Conservation (phyloP, 2,329 filamentous ascomycete species). For the Fusarium stilboides region DNA sequence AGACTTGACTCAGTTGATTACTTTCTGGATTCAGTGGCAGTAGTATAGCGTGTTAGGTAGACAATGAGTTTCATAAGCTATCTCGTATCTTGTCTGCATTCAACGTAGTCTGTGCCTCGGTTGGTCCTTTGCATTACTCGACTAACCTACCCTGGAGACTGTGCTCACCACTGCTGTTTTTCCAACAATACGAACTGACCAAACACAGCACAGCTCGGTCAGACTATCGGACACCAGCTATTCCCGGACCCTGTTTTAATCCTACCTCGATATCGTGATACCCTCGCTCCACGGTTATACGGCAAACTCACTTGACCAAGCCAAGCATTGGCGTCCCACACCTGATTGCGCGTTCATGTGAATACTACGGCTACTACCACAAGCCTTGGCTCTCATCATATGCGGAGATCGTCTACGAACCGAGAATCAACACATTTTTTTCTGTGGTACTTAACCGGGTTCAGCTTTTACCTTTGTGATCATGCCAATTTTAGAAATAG, state of each 20-base stretch:
- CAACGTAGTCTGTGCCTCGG: not conserved
- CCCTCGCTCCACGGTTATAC: conserved; percentile 29
- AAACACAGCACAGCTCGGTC: not conserved
- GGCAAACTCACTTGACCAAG: conserved; percentile 21
- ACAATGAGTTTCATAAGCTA: no score
- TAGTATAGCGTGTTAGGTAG: no score
- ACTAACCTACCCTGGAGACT: conserved; percentile 1
- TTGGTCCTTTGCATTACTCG: not conserved
- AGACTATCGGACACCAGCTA: not conserved
- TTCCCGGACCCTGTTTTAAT: conserved; percentile 23
- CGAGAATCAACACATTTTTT: conserved; percentile 3
- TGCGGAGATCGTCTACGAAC: conserved; percentile 29
- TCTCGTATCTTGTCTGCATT: not conserved
- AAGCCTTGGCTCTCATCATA: conserved; percentile 33
- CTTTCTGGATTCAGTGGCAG: no score
- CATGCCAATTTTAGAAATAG: conserved; percentile 24
- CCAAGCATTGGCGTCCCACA: not conserved
- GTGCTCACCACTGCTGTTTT: no score
- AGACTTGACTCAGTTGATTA: no score
- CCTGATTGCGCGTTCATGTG: conserved; percentile 17
- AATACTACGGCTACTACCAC: conserved; percentile 23
- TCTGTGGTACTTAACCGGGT: conserved; percentile 5
- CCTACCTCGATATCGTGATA: conserved; percentile 5
- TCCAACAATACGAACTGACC: not conserved
- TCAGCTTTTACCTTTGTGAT: conserved; percentile 1